Evolutionary conservation across 176 grass and related monocot species (phyloP).

Genomic region (Calamus simplicifolius): DNA sequence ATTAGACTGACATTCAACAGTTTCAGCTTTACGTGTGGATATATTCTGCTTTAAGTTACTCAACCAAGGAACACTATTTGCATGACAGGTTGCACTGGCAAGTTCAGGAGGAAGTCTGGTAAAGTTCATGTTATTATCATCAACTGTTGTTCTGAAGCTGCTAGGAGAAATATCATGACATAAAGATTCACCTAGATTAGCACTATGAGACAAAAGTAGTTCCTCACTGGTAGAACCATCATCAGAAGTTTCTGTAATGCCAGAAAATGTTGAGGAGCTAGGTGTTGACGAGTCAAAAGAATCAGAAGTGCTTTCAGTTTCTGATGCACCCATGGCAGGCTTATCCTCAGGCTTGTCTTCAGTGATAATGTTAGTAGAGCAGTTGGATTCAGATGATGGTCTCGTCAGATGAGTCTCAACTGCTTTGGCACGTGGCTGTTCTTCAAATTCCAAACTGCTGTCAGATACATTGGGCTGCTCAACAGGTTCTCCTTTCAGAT

Average conservation of each 20-base stretch:
- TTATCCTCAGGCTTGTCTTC: constrained; percentile 9
- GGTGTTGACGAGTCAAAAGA: constrained; percentile 3
- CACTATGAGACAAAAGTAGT: background rate
- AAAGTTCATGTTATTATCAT: background rate
- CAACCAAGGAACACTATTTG: constrained; percentile 14
- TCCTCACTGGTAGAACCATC: background rate
- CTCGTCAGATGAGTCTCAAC: background rate
- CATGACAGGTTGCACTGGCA: constrained; percentile 20
- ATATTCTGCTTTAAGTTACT: background rate
- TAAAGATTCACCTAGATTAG: constrained; percentile 1
- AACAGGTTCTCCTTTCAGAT: constrained; percentile 24
- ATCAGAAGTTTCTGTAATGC: constrained; percentile 9
- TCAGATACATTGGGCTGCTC: constrained; percentile 25
- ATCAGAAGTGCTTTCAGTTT: background rate
- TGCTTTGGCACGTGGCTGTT: constrained; percentile 12
- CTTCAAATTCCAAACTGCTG: constrained; percentile 29
- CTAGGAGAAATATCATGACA: background rate
- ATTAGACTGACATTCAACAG: constrained; percentile 9
- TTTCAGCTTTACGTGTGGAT: constrained; percentile 19
- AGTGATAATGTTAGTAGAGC: constrained; percentile 20
- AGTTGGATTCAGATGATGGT: background rate
- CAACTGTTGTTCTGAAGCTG: background rate
- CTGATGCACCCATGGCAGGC: constrained; percentile 13
- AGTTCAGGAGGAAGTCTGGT: constrained; percentile 2
- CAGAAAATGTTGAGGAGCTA: constrained; percentile 5